Evolutionary conservation across 73 alveolate genomes (phyloP), one percentile per base, ranked within the genome.

Genomic region (Tetrahymena elliotti): DNA sequence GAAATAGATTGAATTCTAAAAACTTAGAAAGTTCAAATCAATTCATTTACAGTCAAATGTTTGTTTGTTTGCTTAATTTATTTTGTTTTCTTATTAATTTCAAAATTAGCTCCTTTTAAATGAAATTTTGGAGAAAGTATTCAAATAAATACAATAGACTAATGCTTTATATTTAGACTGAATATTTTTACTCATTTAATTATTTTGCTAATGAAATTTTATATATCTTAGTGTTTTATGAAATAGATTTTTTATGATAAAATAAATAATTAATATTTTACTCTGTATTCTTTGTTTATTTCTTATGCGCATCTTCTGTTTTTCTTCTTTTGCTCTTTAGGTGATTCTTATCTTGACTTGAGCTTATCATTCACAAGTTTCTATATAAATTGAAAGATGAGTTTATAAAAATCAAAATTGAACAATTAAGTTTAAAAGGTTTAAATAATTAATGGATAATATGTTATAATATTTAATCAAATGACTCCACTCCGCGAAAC

Each of bases 401-500:
- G 88, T 27, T 68, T 68, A 68, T 27, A n/a, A 68, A 54, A 68
- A 68, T 68, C 34, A 68, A 31, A 68, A 68, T 27, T 68, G 33
- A 10, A 68, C 36, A 68, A 68, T 24, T 68, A 10, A 68, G 36
- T 27, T 27, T 18, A 27, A 27, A 27, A 27, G 88, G n/a, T 68
- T 68, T 68, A 68, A 68, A 68, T 68, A 68, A 68, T 31, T 31
- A 68, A 68, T 68, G 88, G 88, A 68, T 68, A 68, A 68, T 68
- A 68, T 4, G 36, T 68, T 11, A 68, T 68, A 68, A 68, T 68
- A 68, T 68, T 68, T 68, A 68, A 68, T 68, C 36, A 68, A 68
- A 68, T 27, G 88, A 68, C 88, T 68, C 88, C 88, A 68, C 88
- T 68, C 88, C 88, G 88, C 88, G 88, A 68, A 68, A 68, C 36